Percentiles rank a stretch among this genome's conserved stretches.
Conservation (phyloP, 192 early-diverging fungal genomes). For the Gamsiella multidivaricata region DNA sequence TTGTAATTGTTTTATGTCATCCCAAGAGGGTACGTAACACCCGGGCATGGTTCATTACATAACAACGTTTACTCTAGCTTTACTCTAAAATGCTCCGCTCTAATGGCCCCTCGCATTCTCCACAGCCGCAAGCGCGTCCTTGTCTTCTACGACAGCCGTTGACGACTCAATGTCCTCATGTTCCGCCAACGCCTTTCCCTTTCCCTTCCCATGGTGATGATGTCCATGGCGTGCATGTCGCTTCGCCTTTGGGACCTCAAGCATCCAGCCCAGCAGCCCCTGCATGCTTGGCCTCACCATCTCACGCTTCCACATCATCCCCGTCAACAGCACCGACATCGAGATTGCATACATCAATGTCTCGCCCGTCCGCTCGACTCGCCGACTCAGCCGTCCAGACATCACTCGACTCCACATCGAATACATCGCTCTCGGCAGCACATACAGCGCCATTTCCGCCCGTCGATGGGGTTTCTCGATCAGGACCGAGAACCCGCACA, state of each 20-base stretch:
- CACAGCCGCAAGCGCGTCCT: slow-evolving; percentile 16
- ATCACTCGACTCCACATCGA: slow-evolving; percentile 60
- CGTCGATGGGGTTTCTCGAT: slow-evolving; percentile 68
- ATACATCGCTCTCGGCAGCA: slow-evolving; percentile 61
- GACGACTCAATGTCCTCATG: neutral
- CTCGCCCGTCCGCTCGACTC: slow-evolving; percentile 54
- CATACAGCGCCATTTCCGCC: slow-evolving; percentile 66
- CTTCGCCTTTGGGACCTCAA: slow-evolving; percentile 27
- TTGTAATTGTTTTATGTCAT: too few relatives aligned
- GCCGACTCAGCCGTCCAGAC: slow-evolving; percentile 49
- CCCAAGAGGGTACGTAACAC: too few relatives aligned
- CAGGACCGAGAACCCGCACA: slow-evolving; percentile 73
- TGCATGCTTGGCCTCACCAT: slow-evolving; percentile 64
- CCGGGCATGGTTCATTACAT: too few relatives aligned
- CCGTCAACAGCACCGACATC: slow-evolving; percentile 62
- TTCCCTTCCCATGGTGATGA: neutral
- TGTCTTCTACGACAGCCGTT: slow-evolving; percentile 1
- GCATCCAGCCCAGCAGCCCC: slow-evolving; percentile 65
- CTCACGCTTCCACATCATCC: slow-evolving; percentile 56
- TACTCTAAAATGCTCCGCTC: neutral
- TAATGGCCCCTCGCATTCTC: slow-evolving; percentile 10
- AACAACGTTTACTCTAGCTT: too few relatives aligned
- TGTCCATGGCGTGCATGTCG: neutral
- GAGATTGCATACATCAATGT: slow-evolving; percentile 61
- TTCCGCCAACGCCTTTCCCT: neutral